A percentile compares a stretch with the other conserved stretches of the same genome.
Conservation (phyloP, 495 filamentous ascomycete genomes). For the Talaromyces borbonicus region DNA sequence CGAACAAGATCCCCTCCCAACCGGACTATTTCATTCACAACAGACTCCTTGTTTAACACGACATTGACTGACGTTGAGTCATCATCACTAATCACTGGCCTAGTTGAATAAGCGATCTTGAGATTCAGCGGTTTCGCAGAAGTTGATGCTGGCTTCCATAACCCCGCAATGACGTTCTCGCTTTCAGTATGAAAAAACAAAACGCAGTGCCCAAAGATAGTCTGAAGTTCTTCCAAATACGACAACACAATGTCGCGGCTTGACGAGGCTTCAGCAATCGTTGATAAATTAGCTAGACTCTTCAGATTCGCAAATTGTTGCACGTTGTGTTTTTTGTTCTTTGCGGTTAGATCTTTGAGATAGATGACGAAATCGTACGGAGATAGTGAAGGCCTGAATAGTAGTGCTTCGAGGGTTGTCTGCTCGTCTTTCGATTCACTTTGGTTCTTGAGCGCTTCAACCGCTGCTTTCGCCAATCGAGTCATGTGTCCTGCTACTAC, state of each 20-base stretch:
- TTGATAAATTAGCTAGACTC: constrained; percentile 11
- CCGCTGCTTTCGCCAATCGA: constrained; percentile 63
- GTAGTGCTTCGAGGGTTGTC: constrained; percentile 47
- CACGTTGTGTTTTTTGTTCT: constrained; percentile 10
- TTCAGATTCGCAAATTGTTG: constrained; percentile 31
- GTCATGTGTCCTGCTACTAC: constrained; percentile 82
- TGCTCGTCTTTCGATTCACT: neutral
- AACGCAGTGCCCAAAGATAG: constrained; percentile 50
- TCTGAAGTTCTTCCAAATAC: constrained; percentile 51
- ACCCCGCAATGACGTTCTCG: constrained; percentile 51
- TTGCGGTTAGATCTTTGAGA: constrained; percentile 64
- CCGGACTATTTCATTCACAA: constrained; percentile 67
- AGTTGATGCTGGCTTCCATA: constrained; percentile 67
- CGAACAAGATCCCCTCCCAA: constrained; percentile 35
- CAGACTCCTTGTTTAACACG: constrained; percentile 59
- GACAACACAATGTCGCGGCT: constrained; percentile 19
- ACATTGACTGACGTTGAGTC: constrained; percentile 27
- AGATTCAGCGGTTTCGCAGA: constrained; percentile 50
- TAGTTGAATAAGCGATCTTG: constrained; percentile 59
- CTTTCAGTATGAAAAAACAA: constrained; percentile 63
- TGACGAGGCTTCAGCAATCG: constrained; percentile 14
- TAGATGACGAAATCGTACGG: constrained; percentile 84
- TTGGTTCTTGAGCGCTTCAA: constrained; percentile 47
- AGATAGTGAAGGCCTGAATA: constrained; percentile 58
- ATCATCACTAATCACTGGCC: constrained; percentile 27